Conservation (phyloP, 139 green algal genomes). For the Spirogloea muscicola region DNA sequence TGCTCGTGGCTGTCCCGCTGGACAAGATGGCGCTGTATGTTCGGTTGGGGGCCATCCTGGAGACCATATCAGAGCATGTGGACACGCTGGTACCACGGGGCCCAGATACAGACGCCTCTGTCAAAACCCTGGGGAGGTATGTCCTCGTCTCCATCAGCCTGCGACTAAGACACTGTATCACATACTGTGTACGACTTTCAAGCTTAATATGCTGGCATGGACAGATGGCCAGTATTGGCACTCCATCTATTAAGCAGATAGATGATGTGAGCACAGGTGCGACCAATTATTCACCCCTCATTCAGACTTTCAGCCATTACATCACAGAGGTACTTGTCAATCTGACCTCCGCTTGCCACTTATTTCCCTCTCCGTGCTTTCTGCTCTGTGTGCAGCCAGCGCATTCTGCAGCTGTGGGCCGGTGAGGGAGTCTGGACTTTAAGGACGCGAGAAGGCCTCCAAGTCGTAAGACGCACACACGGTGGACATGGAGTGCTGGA, state of each 20-base stretch:
- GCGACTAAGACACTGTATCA: too few relatives aligned
- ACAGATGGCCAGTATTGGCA: too few relatives aligned
- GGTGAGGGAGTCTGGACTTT: background rate
- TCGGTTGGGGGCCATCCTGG: conserved; percentile 1
- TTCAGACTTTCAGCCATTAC: too few relatives aligned
- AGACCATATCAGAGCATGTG: conserved; percentile 22
- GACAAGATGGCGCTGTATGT: conserved; percentile 19
- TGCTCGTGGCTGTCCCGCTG: conserved; percentile 17
- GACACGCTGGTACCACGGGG: conserved; percentile 30
- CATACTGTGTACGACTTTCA: too few relatives aligned
- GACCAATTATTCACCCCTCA: too few relatives aligned
- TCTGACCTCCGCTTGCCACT: too few relatives aligned
- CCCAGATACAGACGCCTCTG: background rate
- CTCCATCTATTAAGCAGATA: too few relatives aligned
- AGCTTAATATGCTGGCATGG: too few relatives aligned
- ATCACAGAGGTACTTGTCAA: too few relatives aligned
- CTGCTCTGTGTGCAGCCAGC: background rate
- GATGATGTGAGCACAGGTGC: too few relatives aligned
- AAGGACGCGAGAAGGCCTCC: background rate
- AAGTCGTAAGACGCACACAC: background rate
- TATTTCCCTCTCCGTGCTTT: background rate
- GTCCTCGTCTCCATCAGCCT: too few relatives aligned
- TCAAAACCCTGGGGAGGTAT: conserved; percentile 29
- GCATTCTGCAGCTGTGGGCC: conserved; percentile 15
- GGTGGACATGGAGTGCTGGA: background rate